Conservation (phyloP, 2,329 filamentous ascomycete species). For the Penicillium sp. region DNA sequence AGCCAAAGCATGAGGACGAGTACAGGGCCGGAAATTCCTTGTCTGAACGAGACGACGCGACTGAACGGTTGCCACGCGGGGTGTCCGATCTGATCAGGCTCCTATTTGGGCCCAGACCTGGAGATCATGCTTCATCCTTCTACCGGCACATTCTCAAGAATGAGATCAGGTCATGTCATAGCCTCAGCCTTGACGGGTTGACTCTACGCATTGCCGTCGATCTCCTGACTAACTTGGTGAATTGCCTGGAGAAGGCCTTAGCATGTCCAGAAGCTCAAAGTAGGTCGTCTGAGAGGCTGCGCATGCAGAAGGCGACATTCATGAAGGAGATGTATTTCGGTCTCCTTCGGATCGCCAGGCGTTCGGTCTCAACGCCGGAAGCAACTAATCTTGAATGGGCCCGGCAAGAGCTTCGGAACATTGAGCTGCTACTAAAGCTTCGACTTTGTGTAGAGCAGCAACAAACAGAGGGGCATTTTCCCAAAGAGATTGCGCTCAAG, state of each 20-base stretch:
- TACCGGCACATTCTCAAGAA: no score
- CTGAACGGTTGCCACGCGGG: neutral
- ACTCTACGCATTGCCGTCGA: neutral
- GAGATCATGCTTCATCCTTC: no score
- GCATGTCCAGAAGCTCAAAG: no score
- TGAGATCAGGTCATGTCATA: no score
- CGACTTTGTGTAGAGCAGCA: neutral
- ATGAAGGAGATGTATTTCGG: neutral
- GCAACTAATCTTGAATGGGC: neutral
- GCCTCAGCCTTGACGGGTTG: no score
- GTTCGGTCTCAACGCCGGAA: neutral
- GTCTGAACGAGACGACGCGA: neutral
- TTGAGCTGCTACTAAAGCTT: neutral
- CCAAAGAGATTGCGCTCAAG: neutral
- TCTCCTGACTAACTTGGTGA: neutral
- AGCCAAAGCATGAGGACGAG: neutral
- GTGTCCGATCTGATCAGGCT: neutral
- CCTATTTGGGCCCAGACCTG: neutral
- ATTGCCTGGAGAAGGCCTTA: neutral
- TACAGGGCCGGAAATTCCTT: neutral
- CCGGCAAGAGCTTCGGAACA: neutral
- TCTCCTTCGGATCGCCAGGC: neutral
- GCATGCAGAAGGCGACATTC: neutral
- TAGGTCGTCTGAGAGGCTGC: no score
- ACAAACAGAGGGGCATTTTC: no score